Percentiles rank a stretch among this genome's conserved stretches.
Evolutionary conservation across 306 rosid genomes (phyloP).

Genomic region (Dryas octopetala): DNA sequence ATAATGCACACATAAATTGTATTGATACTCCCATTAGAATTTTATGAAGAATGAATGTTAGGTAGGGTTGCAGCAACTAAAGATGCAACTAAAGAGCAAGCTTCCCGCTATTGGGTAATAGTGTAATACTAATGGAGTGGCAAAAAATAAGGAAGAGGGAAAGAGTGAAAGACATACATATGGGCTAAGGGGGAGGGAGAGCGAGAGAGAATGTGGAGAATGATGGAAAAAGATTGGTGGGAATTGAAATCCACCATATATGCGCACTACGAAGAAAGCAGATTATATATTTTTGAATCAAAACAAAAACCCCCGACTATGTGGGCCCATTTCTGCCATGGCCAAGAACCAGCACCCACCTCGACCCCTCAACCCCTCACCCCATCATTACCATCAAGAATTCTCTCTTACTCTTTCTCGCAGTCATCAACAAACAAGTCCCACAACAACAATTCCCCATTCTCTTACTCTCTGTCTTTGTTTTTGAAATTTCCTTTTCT

Average conservation of each 20-base stretch:
- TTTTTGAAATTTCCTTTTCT: not conserved
- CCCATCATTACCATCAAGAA: conserved; percentile 71
- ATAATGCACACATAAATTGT: not conserved
- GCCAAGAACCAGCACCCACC: conserved; percentile 44
- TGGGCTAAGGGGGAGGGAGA: not conserved
- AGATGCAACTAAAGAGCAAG: conserved; percentile 4
- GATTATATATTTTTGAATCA: conserved; percentile 37
- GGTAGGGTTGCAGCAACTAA: not conserved
- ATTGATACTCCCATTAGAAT: not conserved
- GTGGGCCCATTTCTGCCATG: conserved; percentile 66
- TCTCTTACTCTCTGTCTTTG: not conserved
- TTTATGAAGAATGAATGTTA: not conserved
- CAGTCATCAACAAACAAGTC: conserved; percentile 20
- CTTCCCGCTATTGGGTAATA: conserved; percentile 19
- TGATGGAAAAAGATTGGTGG: conserved; percentile 52
- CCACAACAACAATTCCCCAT: not conserved
- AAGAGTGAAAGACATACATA: not conserved
- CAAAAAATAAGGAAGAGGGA: not conserved
- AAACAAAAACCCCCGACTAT: conserved; percentile 18
- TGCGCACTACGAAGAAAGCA: conserved; percentile 58
- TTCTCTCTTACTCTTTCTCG: conserved; percentile 37
- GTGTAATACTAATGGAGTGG: not conserved
- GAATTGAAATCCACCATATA: conserved; percentile 18
- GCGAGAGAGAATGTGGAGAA: conserved; percentile 23
- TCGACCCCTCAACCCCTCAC: conserved; percentile 28